Evolutionary conservation across 2,329 filamentous ascomycete genomes (phyloP), one percentile per base, ranked within the genome.

Genomic region (Aspergillus sp.): DNA sequence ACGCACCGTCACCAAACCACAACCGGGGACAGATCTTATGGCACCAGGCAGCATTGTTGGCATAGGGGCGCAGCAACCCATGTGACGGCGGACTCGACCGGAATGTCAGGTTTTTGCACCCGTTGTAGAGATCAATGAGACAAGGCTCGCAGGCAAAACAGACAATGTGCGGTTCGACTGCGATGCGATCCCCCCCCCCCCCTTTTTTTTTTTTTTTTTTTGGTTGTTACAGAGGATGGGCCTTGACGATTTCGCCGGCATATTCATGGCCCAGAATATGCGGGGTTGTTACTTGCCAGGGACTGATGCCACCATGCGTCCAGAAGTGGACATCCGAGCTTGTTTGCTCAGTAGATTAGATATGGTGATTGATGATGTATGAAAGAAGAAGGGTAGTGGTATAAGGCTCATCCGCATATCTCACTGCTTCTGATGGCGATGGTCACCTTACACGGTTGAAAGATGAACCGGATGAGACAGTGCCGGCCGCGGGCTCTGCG

Each of bases 261-360:
- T 89, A 86, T 74, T 97, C 91, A 76, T 97, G 91, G 57, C 91
- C 91, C 15, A 97, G 83, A 63, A 96, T 89, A 70, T 96, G 91
- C 63, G 90, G 85, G 62, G 80, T 86, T 57, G 80, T 79, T 42
- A 97, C 91, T 54, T 96, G 85, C 90, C 96, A 96, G 58, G 90
- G 90, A 23, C 91, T 91, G 65, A 97, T 97, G 74, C 87, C 88
- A 57, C 91, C 91, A 44, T 86, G 86, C 66, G 94, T 88, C 91
- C 91, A 97, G 77, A 97, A 97, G 74, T 97, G 91, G 48, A 97
- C 85, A 70, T 96, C 90, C 51, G 88, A 95, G 49, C 88, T 91
- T 60, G 46, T 12, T 10, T 7, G 2, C 38, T 15, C 39, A 25
- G 41, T 38, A 48, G n/a, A 45, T 59, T 41, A 51, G 49, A 41